A percentile compares a stretch with the other conserved stretches of the same genome.
These are phyloP conservation scores for Cladorrhinum sp. DNA, from an alignment of 2,329 filamentous ascomycete genomes.

Conservation along the genomic window DNA sequence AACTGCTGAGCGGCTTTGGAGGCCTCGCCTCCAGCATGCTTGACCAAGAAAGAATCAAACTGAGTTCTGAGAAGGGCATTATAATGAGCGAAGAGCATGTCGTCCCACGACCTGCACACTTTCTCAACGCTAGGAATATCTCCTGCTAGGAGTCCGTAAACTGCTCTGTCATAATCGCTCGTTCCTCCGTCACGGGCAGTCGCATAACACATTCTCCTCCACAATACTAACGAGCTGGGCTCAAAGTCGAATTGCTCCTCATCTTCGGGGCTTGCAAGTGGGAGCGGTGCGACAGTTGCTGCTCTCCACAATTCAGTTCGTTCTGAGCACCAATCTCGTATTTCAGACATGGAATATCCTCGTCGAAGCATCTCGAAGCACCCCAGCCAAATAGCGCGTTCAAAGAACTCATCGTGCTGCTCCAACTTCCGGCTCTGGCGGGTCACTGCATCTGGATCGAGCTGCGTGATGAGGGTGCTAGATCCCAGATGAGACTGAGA, in stretches of 20 bases:
- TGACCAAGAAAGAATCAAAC: conserved; percentile 69
- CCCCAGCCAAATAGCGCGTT: conserved; percentile 88
- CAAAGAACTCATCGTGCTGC: conserved; percentile 80
- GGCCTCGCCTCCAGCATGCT: conserved; percentile 51
- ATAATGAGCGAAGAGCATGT: conserved; percentile 82
- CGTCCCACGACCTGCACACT: conserved; percentile 78
- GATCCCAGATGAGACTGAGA: conserved; percentile 55
- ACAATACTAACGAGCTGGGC: conserved; percentile 56
- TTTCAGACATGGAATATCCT: conserved; percentile 69
- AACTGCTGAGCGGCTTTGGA: conserved; percentile 57
- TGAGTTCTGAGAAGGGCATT: conserved; percentile 79
- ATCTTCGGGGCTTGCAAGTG: conserved; percentile 52
- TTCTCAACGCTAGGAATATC: conserved; percentile 74
- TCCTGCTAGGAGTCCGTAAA: conserved; percentile 86
- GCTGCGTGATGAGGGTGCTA: conserved; percentile 70
- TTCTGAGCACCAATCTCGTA: conserved; percentile 82
- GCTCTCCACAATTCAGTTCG: conserved; percentile 88
- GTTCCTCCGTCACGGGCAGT: conserved; percentile 66
- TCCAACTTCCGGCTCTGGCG: conserved; percentile 76
- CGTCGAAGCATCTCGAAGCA: conserved; percentile 89
- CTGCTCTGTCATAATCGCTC: conserved; percentile 79
- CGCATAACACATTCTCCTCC: conserved; percentile 74
- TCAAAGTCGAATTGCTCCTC: conserved; percentile 42
- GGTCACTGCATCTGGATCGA: conserved; percentile 87
- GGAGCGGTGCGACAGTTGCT: conserved; percentile 72